phyloP scores from a whole-genome alignment of 2,329 filamentous ascomycete species.

The Mycocentrospora acerina region DNA sequence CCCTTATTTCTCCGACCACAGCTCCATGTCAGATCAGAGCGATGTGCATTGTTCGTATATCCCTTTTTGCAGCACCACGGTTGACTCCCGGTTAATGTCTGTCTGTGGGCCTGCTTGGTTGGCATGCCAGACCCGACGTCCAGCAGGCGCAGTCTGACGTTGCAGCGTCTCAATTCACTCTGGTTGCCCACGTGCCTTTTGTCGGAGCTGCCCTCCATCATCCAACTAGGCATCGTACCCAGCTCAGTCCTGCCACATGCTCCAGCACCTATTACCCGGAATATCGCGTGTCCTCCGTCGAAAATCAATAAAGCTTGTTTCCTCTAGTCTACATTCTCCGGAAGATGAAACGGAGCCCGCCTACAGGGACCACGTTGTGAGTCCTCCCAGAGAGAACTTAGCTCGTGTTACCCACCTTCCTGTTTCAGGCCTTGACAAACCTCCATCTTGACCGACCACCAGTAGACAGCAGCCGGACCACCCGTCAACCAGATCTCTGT shows the following conservation, averaged over 20 bases:
- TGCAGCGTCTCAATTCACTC: not conserved
- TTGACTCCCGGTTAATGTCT: too few relatives aligned
- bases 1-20: slow-evolving; percentile 7
- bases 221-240: slow-evolving; percentile 6
- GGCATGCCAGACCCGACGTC: too few relatives aligned
- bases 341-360: slow-evolving; percentile 20
- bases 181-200: not conserved
- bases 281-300: slow-evolving; percentile 11
- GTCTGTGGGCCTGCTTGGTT: too few relatives aligned
- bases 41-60: slow-evolving; percentile 7
- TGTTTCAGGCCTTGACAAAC: slow-evolving; percentile 5
- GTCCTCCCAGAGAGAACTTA: slow-evolving; percentile 8
- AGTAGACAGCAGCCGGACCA: slow-evolving; percentile 5
- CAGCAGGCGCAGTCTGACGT: too few relatives aligned
- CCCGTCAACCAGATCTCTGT: not conserved
- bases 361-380: slow-evolving; percentile 12
- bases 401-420: slow-evolving; percentile 3
- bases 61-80: slow-evolving; percentile 7
- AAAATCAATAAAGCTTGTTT: slow-evolving; percentile 36
- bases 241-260: slow-evolving; percentile 1
- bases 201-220: too few relatives aligned
- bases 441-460: slow-evolving; percentile 8
- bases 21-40: slow-evolving; percentile 8
- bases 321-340: slow-evolving; percentile 17
- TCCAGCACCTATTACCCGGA: slow-evolving; percentile 17